Base-by-base conservation (phyloP, 1,139 yeast species). In the Candida gigantensis region DNA sequence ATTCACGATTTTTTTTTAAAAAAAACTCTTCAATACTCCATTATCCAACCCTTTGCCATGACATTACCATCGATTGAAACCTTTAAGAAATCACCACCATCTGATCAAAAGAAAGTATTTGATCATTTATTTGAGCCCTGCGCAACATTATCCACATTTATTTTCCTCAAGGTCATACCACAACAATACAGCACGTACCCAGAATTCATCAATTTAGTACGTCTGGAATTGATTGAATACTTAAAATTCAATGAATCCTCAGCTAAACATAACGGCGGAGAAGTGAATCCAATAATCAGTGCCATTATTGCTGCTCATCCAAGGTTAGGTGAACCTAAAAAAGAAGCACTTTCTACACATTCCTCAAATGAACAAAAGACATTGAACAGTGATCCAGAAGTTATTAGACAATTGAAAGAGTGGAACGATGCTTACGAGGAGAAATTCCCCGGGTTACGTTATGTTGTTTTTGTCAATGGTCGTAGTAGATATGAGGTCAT, bases 401-500 rank as follows among this genome's bases (percentile, higher is more conserved):
- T 80, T 38, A 71, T 78, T 2, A 53, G 48, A 23, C 63, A 65
- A 45, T 68, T 89, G 36, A 60, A 58, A 2, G 54, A 62, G 7
- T 63, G 85, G 50, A 89, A 89, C 52, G 69, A 67, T 2, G 50
- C 53, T 34, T 89, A 89, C 55, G 97, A 89, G 52, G 24, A 43
- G 7, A 67, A 68, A 5, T 89, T 85, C 51, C 95, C 95, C 0
- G 96, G 96, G 0, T 72, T 89, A 38, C 66, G 90, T 32, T 89
- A 85, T 54, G 96, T 89, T n/a, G 90, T 86, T 5, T 89, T 89
- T 58, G 97, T 89, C 18, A 86, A 87, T 58, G 96, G 96, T 1
- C 66, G 96, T 44, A 59, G 81, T 4, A 68, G 95, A 44, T 67
- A 71, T 4, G 79, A 61, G 18, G 79, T 89, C 16, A 82, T 86